Percentiles rank a stretch among this genome's conserved stretches.
These are phyloP conservation scores for Adiantum capillusveneris DNA, from an alignment of 75 land plant genomes.

Conservation along the genomic window DNA sequence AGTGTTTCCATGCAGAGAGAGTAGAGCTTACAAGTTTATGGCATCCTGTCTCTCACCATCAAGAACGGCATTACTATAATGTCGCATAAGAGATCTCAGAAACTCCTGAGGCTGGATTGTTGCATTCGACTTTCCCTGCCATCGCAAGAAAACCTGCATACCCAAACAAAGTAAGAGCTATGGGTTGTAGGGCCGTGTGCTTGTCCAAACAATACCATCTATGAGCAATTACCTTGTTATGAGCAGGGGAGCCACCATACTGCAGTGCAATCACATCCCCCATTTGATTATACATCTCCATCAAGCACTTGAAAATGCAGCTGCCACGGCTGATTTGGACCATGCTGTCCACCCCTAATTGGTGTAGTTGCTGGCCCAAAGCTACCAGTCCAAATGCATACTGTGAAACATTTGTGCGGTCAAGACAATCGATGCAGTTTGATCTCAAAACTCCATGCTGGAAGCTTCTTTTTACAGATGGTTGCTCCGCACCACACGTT, in stretches of 20 bases:
- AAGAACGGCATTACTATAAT: constrained; percentile 60
- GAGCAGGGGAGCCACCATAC: constrained; percentile 77
- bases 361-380: constrained; percentile 59
- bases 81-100: constrained; percentile 57
- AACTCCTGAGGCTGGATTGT: constrained; percentile 68
- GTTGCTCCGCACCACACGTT: not conserved
- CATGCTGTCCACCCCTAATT: constrained; percentile 36
- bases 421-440: constrained; percentile 79
- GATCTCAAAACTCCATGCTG: constrained; percentile 69
- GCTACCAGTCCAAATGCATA: constrained; percentile 70
- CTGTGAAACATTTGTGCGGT: constrained; percentile 60
- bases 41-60: constrained; percentile 76
- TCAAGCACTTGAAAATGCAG: constrained; percentile 46
- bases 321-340: constrained; percentile 40
- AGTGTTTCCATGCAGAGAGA: too few relatives aligned
- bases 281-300: constrained; percentile 64
- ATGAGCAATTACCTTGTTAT: constrained; percentile 47
- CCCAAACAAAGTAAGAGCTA: not conserved
- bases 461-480: constrained; percentile 1
- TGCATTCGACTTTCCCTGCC: constrained; percentile 63
- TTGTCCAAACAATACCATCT: not conserved
- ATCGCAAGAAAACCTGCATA: constrained; percentile 34
- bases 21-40: constrained; percentile 58
- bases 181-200: not conserved
- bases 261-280: constrained; percentile 79